Conservation (phyloP, 2,329 filamentous ascomycete genomes). For the Chrysoporthe austroafricana region DNA sequence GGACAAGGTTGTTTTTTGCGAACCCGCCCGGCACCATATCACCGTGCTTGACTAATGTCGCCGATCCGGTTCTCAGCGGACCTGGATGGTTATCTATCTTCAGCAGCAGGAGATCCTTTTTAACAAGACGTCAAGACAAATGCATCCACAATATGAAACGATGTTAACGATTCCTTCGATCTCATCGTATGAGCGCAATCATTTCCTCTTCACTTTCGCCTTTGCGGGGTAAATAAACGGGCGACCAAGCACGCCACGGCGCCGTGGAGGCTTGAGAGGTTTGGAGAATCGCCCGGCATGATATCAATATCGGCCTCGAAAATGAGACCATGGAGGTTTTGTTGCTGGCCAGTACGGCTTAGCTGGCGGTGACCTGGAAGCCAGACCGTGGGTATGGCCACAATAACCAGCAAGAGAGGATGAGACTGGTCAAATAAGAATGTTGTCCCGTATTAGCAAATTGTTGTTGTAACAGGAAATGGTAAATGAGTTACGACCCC, state of each 20-base stretch:
- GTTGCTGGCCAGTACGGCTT: too few species aligned
- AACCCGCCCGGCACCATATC: not conserved
- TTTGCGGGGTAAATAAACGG: not conserved
- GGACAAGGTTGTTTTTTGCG: not conserved
- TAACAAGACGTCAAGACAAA: not conserved
- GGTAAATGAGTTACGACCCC: not conserved
- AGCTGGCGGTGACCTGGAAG: too few species aligned
- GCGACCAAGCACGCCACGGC: not conserved
- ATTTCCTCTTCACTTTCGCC: not conserved
- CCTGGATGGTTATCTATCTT: not conserved
- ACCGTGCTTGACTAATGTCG: not conserved
- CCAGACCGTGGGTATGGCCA: too few species aligned
- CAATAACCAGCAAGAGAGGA: too few species aligned
- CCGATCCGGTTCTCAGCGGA: not conserved
- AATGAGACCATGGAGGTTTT: too few species aligned
- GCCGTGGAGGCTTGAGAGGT: too few species aligned
- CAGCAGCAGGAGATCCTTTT: not conserved
- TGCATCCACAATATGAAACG: too few species aligned
- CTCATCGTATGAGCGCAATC: not conserved
- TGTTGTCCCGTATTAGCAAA: too few species aligned
- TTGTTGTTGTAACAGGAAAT: too few species aligned
- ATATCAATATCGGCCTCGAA: too few species aligned
- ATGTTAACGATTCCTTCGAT: not conserved
- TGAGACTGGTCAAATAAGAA: too few species aligned
- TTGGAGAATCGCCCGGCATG: too few species aligned